phyloP scores from a whole-genome alignment of 257 asterid species.

The Schizonepeta tenuifolia region DNA sequence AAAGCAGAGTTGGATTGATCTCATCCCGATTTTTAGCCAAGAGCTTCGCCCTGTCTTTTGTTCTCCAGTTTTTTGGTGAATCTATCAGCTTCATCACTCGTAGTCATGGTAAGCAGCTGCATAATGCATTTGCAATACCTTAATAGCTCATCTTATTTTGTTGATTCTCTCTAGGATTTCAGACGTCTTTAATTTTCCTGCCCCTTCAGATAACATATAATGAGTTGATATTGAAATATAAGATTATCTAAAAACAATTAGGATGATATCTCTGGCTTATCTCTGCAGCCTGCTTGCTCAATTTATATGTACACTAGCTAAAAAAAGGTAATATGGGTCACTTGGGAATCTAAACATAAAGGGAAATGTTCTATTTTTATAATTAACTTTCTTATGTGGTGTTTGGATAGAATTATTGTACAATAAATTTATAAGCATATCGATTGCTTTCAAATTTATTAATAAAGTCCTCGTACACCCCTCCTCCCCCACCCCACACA shows the following conservation, averaged over 20 bases:
- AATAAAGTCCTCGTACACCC: neutral
- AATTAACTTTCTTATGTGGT: too few relatives aligned
- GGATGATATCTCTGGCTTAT: neutral
- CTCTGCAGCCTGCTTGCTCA: neutral
- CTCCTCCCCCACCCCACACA: too few relatives aligned
- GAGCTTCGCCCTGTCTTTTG: neutral
- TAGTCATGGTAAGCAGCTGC: neutral
- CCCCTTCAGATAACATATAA: neutral
- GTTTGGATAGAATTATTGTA: too few relatives aligned
- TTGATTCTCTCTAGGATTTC: neutral
- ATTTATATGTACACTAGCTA: too few relatives aligned
- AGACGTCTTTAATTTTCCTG: neutral
- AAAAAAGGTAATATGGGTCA: too few relatives aligned
- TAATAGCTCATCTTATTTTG: neutral
- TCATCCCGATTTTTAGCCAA: neutral
- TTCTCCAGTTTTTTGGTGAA: neutral
- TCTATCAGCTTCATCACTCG: neutral
- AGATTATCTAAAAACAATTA: neutral
- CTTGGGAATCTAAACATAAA: too few relatives aligned
- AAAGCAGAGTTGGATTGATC: neutral
- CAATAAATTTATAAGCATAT: neutral
- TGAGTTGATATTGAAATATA: constrained; percentile 7
- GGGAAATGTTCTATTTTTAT: too few relatives aligned
- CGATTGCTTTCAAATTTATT: neutral
- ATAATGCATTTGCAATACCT: neutral